Evolutionary conservation across 805 yeast genomes (phyloP), one percentile per base, ranked within the genome.

Genomic region (Suhomyces faveliae): DNA sequence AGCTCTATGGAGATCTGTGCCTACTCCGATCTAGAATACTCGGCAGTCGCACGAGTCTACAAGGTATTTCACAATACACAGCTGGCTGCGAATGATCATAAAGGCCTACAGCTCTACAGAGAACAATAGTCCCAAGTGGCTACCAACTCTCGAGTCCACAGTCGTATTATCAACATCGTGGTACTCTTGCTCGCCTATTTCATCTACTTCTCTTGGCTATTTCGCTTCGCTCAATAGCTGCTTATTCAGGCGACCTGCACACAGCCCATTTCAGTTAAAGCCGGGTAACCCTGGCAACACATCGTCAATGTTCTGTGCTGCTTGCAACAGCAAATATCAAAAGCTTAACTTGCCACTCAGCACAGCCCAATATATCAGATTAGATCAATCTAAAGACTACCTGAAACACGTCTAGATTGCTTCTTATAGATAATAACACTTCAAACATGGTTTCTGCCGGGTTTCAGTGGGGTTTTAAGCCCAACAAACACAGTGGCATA

Each of bases 381-480:
- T 20, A 21, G 12, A 37, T 6, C 30, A 27, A 5, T 27, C 30
- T 11, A 27, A 24, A 5, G 30, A 27, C 30, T 27, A 7, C 19
- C 21, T 15, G n/a, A 35, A 35, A 29, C 12, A 6, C 13, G 15
- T 29, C 12, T 11, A n/a, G 5, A 29, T n/a, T n/a, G n/a, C n/a
- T n/a, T n/a, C n/a, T n/a, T n/a, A n/a, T n/a, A n/a, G n/a, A n/a
- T n/a, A n/a, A n/a, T n/a, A n/a, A n/a, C n/a, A n/a, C n/a, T n/a
- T n/a, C 8, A 38, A 38, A 17, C 9, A 57, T 58, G 58, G 57
- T 62, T 48, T 53, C 67, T 33, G 56, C 66, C 10, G 68, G 70
- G 21, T 67, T 67, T 45, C 62, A 63, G 40, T 67, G 70, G 70
- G 53, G 53, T 22, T 11, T 52, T 25, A 48, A 42, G n/a, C 42